A percentile compares a stretch with the other conserved stretches of the same genome.
phyloP scores from a whole-genome alignment of 768 basidiomycete genomes.

The Suillus plorans region DNA sequence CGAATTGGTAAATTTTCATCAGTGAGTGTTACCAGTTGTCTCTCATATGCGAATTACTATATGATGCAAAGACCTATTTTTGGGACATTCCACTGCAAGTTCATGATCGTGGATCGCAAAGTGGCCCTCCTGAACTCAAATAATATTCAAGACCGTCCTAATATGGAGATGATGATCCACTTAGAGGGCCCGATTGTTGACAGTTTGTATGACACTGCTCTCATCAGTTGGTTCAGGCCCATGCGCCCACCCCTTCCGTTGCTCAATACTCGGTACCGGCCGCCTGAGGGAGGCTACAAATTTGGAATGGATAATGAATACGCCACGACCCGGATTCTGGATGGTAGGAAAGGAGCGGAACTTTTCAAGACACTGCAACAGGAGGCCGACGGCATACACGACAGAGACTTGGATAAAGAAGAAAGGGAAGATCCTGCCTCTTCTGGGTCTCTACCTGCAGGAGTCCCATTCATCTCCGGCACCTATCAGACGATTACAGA shows the following conservation, averaged over 20 bases:
- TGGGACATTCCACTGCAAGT: conserved; percentile 74
- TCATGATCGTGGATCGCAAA: conserved; percentile 67
- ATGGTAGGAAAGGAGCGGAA: conserved; percentile 25
- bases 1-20: conserved; percentile 59
- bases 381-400: conserved; percentile 13
- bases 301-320: conserved; percentile 34
- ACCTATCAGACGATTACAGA: conserved; percentile 38
- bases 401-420: conserved; percentile 1
- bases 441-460: background rate
- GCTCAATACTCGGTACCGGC: conserved; percentile 31
- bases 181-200: conserved; percentile 72
- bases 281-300: conserved; percentile 36
- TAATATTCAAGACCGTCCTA: conserved; percentile 62
- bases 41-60: conserved; percentile 19
- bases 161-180: conserved; percentile 64
- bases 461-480: conserved; percentile 28
- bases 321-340: conserved; percentile 27
- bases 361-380: conserved; percentile 20
- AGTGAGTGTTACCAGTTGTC: conserved; percentile 16
- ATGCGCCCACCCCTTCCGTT: conserved; percentile 48
- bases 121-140: conserved; percentile 64
- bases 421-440: background rate
- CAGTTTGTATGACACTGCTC: conserved; percentile 65
- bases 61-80: conserved; percentile 40
- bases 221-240: conserved; percentile 57